Evolutionary conservation across 2,329 filamentous ascomycete genomes (phyloP), one percentile per base, ranked within the genome.

Genomic region (Epichloe hybrida): DNA sequence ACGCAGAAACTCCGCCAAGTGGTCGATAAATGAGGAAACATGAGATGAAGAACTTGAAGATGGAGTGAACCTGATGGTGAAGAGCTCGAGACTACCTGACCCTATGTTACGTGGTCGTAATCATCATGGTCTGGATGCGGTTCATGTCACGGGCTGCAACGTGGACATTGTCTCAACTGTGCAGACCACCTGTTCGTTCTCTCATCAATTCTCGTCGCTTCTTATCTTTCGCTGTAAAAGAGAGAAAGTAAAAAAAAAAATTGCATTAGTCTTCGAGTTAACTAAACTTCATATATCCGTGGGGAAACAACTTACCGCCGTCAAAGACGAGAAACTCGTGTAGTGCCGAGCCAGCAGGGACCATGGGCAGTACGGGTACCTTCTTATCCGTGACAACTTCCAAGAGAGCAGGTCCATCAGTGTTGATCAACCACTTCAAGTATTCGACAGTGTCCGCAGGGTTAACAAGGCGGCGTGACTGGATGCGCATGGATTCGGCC

Each of bases 301-400:
- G 4, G 7, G 46, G 3, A 21, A 21, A 4, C 4, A 40, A 58
- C 65, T 58, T 59, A 65, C 65, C 65, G 54, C 57, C 59, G 40
- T 69, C 66, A 45, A 57, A 57, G 23, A 61, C 56, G 41, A 97
- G 75, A 71, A 97, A 96, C 69, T 97, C 93, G 65, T 97, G 88
- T 61, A 98, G 75, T 53, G 77, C 91, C 55, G 79, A 84, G 37
- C 93, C 93, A 39, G 81, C 84, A 3, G 91, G 91, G 45, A 98
- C 93, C 93, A 97, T 97, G 37, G 93, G 93, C 62, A 97, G 72
- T n/a, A 98, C 91, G 45, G 91, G 91, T 27, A 93, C 84, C 79
- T 93, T 85, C 72, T 84, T 84, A 68, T 97, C 93, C 4, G 88
- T 93, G 49, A 95, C 77, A 50, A 98, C 85, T 72, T 97, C 91